Evolutionary conservation across 2,329 filamentous ascomycete genomes (phyloP), one percentile per base, ranked within the genome.

Genomic region (Podosphaera fusca): DNA sequence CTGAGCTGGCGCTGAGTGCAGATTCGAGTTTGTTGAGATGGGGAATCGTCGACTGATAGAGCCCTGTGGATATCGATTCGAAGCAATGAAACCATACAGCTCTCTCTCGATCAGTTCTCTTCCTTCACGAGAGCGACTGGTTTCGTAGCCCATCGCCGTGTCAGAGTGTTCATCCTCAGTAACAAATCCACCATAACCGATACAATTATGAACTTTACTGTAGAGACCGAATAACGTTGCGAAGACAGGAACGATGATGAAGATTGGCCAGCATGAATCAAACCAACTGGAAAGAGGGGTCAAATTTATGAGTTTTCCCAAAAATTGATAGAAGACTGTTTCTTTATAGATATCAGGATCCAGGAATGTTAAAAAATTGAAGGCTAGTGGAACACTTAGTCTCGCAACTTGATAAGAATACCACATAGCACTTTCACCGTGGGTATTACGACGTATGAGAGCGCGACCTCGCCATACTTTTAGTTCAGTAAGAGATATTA

Each of bases 381-480:
- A 98, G 3, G 86, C 82, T 7, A 98, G 75, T 0, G 92, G 92
- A 0, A 98, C 87, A 1, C 86, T 95, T 49, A 98, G 79, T 65
- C 89, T 87, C 55, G 92, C 90, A 9, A 95, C 85, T 68, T 95
- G 87, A 58, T 87, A 82, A 1, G 87, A 84, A 67, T 96, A 98
- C 88, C 94, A 98, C 63, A 90, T 94, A 0, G 92, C 92, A 55
- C 84, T 87, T 68, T 96, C 92, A 59, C 87, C 82, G 58, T 94
- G 90, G 0, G 92, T 98, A 66, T 94, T 92, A 58, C 92, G 82
- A 59, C 80, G 81, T 52, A 96, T 90, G 4, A 98, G 75, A 0
- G 92, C 90, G 38, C 92, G 81, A 54, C 94, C 92, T 58, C 92
- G 85, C 92, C 92, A 98, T n/a, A 95, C 88, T 66, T 92, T 94